Percentiles rank a stretch among this genome's conserved stretches.
These are phyloP conservation scores for Penicillium sp. DNA, from an alignment of 2,329 filamentous ascomycete genomes.

Conservation along the genomic window DNA sequence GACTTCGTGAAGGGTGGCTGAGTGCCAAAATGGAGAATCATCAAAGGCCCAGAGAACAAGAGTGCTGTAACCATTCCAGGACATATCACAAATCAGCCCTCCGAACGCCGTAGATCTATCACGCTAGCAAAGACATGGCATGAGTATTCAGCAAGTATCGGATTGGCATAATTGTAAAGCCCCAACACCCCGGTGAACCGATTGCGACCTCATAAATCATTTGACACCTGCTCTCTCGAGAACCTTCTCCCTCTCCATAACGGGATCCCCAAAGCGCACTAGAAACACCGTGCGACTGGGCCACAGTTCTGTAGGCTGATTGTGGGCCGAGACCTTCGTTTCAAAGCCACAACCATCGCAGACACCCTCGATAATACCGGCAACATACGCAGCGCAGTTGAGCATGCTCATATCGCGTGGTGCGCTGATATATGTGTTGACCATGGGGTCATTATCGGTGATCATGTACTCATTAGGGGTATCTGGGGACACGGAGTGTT, in stretches of 20 bases:
- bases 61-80: background rate
- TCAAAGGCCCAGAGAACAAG: background rate
- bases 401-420: slow-evolving; percentile 94
- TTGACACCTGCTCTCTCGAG: slow-evolving; percentile 61
- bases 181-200: background rate
- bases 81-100: background rate
- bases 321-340: slow-evolving; percentile 86
- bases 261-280: slow-evolving; percentile 86
- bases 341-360: slow-evolving; percentile 91
- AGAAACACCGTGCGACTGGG: slow-evolving; percentile 94
- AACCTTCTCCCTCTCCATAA: slow-evolving; percentile 86
- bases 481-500: slow-evolving; percentile 77
- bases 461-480: slow-evolving; percentile 98
- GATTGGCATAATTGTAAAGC: background rate
- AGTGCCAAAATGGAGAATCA: background rate
- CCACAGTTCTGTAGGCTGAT: slow-evolving; percentile 76
- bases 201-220: slow-evolving; percentile 22
- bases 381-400: slow-evolving; percentile 94
- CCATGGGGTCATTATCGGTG: slow-evolving; percentile 93
- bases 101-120: slow-evolving; percentile 1
- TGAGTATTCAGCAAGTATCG: background rate
- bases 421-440: slow-evolving; percentile 90
- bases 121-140: background rate
- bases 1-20: slow-evolving; percentile 5
- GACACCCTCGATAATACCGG: slow-evolving; percentile 90